phyloP scores from a whole-genome alignment of 2,329 filamentous ascomycete genomes.

The Chalaropsis thielavioides region DNA sequence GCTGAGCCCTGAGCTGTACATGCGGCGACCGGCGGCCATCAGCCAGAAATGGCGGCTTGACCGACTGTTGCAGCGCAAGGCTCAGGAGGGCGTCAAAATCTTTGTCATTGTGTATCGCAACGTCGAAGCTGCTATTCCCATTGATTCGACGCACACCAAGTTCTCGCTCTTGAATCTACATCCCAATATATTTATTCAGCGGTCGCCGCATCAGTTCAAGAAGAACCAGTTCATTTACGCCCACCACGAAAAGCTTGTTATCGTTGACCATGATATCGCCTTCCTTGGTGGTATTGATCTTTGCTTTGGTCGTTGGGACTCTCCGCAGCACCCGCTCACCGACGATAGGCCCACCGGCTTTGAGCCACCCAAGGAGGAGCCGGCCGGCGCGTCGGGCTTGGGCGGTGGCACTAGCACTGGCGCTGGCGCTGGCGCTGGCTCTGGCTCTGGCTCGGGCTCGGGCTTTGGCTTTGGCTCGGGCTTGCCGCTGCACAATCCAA shows the following conservation, averaged over 20 bases:
- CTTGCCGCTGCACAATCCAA: conserved; percentile 58
- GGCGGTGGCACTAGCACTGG: not conserved
- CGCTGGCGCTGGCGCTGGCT: not conserved
- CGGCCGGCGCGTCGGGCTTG: not conserved
- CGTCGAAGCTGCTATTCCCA: conserved; percentile 90
- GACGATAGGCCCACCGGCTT: conserved; percentile 95
- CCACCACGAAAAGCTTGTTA: conserved; percentile 94
- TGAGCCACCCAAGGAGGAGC: conserved; percentile 41
- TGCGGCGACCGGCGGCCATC: conserved; percentile 84
- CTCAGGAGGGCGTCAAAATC: conserved; percentile 87
- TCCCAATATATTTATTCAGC: conserved; percentile 88
- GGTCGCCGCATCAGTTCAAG: conserved; percentile 93
- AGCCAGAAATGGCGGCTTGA: conserved; percentile 97
- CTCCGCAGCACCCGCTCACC: conserved; percentile 75
- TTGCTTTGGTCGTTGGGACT: conserved; percentile 96
- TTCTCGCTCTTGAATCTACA: conserved; percentile 90
- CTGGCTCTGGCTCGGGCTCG: conserved; percentile 1
- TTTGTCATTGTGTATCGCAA: conserved; percentile 98
- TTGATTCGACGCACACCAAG: conserved; percentile 97
- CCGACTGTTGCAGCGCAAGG: conserved; percentile 81
- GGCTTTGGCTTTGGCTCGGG: not conserved
- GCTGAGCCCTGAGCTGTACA: conserved; percentile 90
- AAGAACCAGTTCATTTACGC: conserved; percentile 99
- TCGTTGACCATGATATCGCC: conserved; percentile 89
- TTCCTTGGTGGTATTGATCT: conserved; percentile 93